These are phyloP conservation scores for Suhomyces anneliseae DNA, from an alignment of 1,139 yeast genomes.

Conservation along the genomic window DNA sequence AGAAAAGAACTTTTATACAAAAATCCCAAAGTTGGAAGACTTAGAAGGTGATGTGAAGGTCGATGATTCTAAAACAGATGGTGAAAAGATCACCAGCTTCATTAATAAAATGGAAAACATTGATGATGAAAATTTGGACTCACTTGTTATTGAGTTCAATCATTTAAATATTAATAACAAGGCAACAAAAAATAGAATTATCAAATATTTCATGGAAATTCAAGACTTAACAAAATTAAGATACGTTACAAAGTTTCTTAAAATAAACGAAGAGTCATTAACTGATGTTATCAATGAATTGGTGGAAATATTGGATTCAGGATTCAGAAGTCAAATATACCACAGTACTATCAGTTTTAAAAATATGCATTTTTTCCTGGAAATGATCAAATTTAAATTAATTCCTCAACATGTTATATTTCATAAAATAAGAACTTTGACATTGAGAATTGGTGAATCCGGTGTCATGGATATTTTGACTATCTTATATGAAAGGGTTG, in stretches of 20 bases:
- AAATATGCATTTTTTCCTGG: slow-evolving; percentile 66
- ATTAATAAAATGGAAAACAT: slow-evolving; percentile 47
- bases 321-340: slow-evolving; percentile 60
- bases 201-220: slow-evolving; percentile 55
- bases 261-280: slow-evolving; percentile 51
- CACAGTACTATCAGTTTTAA: slow-evolving; percentile 53
- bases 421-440: slow-evolving; percentile 64
- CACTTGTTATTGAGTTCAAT: slow-evolving; percentile 58
- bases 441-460: slow-evolving; percentile 49
- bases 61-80: slow-evolving; percentile 23
- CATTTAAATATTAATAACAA: slow-evolving; percentile 57
- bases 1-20: slow-evolving; percentile 59
- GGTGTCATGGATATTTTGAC: slow-evolving; percentile 66
- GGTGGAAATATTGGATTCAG: slow-evolving; percentile 54
- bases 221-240: slow-evolving; percentile 45
- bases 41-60: slow-evolving; percentile 7
- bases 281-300: slow-evolving; percentile 58
- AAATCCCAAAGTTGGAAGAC: slow-evolving; percentile 28
- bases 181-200: slow-evolving; percentile 66
- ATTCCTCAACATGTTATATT: slow-evolving; percentile 72
- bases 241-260: slow-evolving; percentile 67
- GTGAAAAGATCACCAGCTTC: slow-evolving; percentile 48
- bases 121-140: slow-evolving; percentile 53
- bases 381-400: slow-evolving; percentile 73
- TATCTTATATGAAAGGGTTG: slow-evolving; percentile 66